Evolutionary conservation across 768 basidiomycete species (phyloP).

Genomic region (Boletales sp.): DNA sequence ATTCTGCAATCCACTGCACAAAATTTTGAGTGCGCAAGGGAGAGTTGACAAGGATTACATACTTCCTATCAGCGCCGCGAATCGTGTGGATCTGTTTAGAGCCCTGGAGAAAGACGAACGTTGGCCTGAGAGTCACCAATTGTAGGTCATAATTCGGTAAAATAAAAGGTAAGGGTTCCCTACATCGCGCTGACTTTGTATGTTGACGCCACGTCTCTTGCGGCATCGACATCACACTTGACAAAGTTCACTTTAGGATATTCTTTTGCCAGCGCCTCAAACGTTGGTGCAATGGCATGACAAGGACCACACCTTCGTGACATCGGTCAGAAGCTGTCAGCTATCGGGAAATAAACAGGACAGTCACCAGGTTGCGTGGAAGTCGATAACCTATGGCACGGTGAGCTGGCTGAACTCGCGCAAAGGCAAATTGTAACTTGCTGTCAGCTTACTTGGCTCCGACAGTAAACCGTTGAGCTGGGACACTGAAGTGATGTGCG

Average conservation of each 20-base stretch:
- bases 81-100: slow-evolving; percentile 65
- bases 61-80: slow-evolving; percentile 68
- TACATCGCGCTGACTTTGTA: slow-evolving; percentile 76
- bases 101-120: slow-evolving; percentile 76
- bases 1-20: slow-evolving; percentile 55
- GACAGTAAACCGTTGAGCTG: slow-evolving; percentile 59
- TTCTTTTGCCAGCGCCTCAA: slow-evolving; percentile 65
- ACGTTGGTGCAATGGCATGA: slow-evolving; percentile 76
- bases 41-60: slow-evolving; percentile 20
- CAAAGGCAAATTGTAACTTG: slow-evolving; percentile 22
- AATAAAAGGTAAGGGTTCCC: slow-evolving; percentile 16
- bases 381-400: slow-evolving; percentile 68
- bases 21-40: background rate
- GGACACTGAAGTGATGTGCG: slow-evolving; percentile 58
- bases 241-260: slow-evolving; percentile 74
- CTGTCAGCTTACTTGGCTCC: slow-evolving; percentile 63
- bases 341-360: background rate
- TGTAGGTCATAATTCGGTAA: background rate
- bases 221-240: slow-evolving; percentile 78
- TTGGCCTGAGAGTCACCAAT: slow-evolving; percentile 53
- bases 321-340: slow-evolving; percentile 7
- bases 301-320: slow-evolving; percentile 78
- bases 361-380: slow-evolving; percentile 75
- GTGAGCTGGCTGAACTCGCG: background rate
- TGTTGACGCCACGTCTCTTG: slow-evolving; percentile 57